These are phyloP conservation scores for Phytophthora idaei DNA, from an alignment of 352 stramenopile genomes.

Conservation along the genomic window DNA sequence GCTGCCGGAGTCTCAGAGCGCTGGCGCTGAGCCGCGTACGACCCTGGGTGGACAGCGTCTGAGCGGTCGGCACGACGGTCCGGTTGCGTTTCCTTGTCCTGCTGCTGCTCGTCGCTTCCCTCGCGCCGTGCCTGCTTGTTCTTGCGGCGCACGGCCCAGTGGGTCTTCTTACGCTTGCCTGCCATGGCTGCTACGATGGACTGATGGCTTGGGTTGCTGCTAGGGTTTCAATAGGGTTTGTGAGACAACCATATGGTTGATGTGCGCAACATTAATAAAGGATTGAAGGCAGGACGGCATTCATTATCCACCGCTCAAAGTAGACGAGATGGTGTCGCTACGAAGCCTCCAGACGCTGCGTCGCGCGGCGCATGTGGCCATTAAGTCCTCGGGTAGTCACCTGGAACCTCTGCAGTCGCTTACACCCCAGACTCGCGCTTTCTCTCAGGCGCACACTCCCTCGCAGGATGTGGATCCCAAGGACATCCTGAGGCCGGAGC, in stretches of 20 bases:
- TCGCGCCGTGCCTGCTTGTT: constrained; percentile 66
- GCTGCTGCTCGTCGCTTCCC: constrained; percentile 19
- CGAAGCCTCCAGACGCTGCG: constrained; percentile 40
- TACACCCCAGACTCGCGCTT: constrained; percentile 27
- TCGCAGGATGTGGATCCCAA: constrained; percentile 40
- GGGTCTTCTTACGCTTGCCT: constrained; percentile 72
- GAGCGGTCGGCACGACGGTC: constrained; percentile 66
- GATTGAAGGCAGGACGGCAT: constrained; percentile 16
- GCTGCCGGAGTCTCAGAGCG: constrained; percentile 13
- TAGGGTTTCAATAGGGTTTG: neutral
- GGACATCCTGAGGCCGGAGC: constrained; percentile 63
- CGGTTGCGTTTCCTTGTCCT: constrained; percentile 29
- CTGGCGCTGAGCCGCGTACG: constrained; percentile 65
- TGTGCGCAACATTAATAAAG: constrained; percentile 25
- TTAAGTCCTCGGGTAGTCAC: neutral
- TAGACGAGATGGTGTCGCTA: constrained; percentile 33
- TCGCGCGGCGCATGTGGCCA: constrained; percentile 24
- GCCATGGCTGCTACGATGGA: constrained; percentile 18
- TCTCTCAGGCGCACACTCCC: constrained; percentile 44
- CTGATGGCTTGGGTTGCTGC: neutral
- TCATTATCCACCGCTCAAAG: constrained; percentile 19
- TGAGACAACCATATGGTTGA: constrained; percentile 12
- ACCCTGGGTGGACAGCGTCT: constrained; percentile 73
- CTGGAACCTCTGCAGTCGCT: constrained; percentile 17
- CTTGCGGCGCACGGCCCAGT: constrained; percentile 79